Conservation (phyloP, 441 rosid species). For the Populus trichocarpa region DNA sequence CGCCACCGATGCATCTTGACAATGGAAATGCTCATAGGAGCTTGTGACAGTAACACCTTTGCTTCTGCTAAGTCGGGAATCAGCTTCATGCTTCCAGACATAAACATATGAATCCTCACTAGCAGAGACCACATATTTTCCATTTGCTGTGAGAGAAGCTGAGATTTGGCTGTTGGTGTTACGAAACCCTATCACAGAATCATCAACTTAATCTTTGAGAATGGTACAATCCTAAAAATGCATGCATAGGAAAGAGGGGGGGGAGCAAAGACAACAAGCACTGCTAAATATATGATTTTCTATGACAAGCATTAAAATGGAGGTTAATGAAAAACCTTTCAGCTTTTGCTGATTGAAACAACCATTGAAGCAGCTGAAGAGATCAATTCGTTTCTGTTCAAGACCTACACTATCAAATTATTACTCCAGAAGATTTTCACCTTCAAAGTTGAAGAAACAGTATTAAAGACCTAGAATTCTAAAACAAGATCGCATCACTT, state of each 20-base stretch:
- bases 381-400: background rate
- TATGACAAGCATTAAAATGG: background rate
- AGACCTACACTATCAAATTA: background rate
- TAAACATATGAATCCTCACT: constrained; percentile 94
- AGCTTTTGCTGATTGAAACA: background rate
- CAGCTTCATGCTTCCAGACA: constrained; percentile 89
- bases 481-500: background rate
- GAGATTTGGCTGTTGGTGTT: constrained; percentile 92
- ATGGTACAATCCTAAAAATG: constrained; percentile 13
- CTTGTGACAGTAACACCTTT: constrained; percentile 65
- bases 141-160: constrained; percentile 71
- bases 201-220: constrained; percentile 16
- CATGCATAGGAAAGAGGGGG: background rate
- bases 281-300: background rate
- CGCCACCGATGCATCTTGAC: constrained; percentile 87
- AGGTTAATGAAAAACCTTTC: background rate
- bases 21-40: constrained; percentile 85
- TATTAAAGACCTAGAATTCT: background rate
- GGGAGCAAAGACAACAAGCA: background rate
- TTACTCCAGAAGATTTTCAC: background rate
- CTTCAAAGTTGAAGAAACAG: background rate
- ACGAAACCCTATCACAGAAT: constrained; percentile 68
- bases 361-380: background rate
- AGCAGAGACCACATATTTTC: constrained; percentile 84
- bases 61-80: constrained; percentile 67